Conservation (phyloP, 2,329 filamentous ascomycete genomes). For the Beauveria rudraprayagi region DNA sequence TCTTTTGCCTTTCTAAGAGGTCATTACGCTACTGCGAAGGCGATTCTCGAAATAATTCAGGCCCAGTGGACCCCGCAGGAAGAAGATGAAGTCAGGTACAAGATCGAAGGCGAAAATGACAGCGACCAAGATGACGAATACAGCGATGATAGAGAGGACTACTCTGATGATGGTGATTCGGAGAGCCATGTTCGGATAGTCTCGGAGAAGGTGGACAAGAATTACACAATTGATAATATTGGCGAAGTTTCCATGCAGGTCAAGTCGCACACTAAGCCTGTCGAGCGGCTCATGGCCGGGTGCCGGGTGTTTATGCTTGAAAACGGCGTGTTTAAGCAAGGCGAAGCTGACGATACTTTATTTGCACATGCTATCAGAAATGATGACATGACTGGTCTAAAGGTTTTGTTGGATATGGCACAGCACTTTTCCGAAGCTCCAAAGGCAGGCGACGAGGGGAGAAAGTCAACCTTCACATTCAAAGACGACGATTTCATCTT, state of each 20-base stretch:
- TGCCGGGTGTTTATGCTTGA: conserved; percentile 24
- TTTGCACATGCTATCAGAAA: conserved; percentile 40
- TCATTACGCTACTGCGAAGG: conserved; percentile 54
- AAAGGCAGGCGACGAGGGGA: conserved; percentile 27
- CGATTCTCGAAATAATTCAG: conserved; percentile 61
- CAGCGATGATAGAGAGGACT: conserved; percentile 25
- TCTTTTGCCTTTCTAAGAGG: conserved; percentile 59
- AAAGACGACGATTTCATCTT: conserved; percentile 31
- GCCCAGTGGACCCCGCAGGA: conserved; percentile 58
- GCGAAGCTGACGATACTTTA: conserved; percentile 18
- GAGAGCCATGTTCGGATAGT: conserved; percentile 37
- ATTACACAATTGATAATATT: conserved; percentile 69
- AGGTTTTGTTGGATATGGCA: conserved; percentile 48
- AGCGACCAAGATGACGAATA: conserved; percentile 30
- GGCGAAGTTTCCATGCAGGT: conserved; percentile 61
- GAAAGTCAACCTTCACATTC: conserved; percentile 31
- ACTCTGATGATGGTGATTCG: conserved; percentile 28
- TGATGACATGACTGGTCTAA: conserved; percentile 47
- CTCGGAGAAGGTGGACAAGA: conserved; percentile 51
- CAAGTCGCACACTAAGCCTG: conserved; percentile 52
- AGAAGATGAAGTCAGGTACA: conserved; percentile 42
- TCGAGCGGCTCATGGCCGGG: conserved; percentile 38
- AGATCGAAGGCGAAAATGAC: conserved; percentile 32
- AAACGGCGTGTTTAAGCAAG: conserved; percentile 21
- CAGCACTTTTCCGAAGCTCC: conserved; percentile 34